Base-by-base conservation (phyloP, 2,329 filamentous ascomycete genomes). In the Neofusicoccum parvum region DNA sequence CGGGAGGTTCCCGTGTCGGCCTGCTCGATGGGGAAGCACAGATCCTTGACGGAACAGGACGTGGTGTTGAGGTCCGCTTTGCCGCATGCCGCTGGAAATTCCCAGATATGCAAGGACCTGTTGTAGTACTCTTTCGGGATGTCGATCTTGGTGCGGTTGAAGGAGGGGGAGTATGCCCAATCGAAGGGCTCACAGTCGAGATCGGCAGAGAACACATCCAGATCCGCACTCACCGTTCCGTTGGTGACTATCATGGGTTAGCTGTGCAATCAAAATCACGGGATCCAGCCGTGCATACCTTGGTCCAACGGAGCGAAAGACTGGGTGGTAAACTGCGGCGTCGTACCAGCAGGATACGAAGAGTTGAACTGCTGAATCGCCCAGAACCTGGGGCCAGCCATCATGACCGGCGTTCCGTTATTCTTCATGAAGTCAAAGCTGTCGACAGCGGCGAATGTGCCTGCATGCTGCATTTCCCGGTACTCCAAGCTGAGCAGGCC, bases 401-500 rank as follows among this genome's bases (percentile, higher is more conserved):
- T 60, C 27, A 20, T 36, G 23, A 14, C 23, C 32, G 41, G 56
- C 4, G 12, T 48, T 15, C 27, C 15, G 3, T 60, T 46, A 2
- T 20, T 48, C 7, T 15, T 27, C 20, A 32, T 27, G 20, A 56
- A 27, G 14, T 56, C 36, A 12, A 43, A 27, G 20, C 17, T 43
- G 11, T 56, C 53, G 12, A 27, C 20, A 14, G 41, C 37, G 17
- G 23, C 17, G 17, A 56, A 56, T 10, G 27, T 14, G 5, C 20
- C 53, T 14, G 37, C 12, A 10, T 12, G 36, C 10, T 56, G 3
- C 53, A 56, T 41, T 9, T 39, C 20, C 2, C 37, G 53, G 14
- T 56, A 56, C 20, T 56, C 53, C 53, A 56, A 32, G 20, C 53
- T 32, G 3, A 64, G 49, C 2, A 64, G 60, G 5, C 60, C 60